phyloP scores from a whole-genome alignment of 805 yeast genomes.

The Ogataea degrootiae region DNA sequence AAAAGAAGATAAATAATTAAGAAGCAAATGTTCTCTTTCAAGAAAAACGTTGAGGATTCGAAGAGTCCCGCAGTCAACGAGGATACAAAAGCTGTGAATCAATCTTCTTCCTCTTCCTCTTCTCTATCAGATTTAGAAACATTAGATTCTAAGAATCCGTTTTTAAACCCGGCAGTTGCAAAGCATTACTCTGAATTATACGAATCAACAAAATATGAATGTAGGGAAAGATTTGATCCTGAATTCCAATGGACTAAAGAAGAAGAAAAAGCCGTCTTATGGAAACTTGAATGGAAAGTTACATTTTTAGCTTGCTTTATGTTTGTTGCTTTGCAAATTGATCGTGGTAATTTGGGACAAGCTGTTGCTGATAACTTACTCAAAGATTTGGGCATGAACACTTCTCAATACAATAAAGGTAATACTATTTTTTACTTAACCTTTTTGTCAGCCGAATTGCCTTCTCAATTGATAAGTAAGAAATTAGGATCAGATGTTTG shows the following conservation, averaged over 20 bases:
- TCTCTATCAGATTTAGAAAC: background rate
- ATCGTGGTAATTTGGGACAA: conserved; percentile 52
- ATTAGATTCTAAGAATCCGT: conserved; percentile 23
- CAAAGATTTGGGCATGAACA: conserved; percentile 46
- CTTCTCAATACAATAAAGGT: conserved; percentile 56
- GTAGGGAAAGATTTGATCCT: conserved; percentile 54
- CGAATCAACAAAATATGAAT: conserved; percentile 48
- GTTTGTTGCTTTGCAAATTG: conserved; percentile 56
- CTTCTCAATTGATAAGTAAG: conserved; percentile 64
- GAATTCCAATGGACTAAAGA: conserved; percentile 47
- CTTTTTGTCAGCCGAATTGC: conserved; percentile 55
- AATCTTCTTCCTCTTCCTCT: background rate
- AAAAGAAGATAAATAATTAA: too few relatives aligned
- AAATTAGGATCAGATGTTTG: conserved; percentile 57
- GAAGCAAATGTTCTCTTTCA: too few relatives aligned
- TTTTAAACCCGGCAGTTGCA: conserved; percentile 44
- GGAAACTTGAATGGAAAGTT: conserved; percentile 54
- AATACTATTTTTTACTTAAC: conserved; percentile 48
- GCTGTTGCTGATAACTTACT: conserved; percentile 53
- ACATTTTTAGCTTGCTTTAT: conserved; percentile 54
- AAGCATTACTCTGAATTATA: conserved; percentile 42
- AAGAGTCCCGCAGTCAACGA: too few relatives aligned
- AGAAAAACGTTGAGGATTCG: too few relatives aligned
- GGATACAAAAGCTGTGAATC: too few relatives aligned
- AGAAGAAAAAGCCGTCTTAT: conserved; percentile 45